Evolutionary conservation across 805 yeast species (phyloP), one percentile per base, ranked within the genome.

Genomic region (Brettanomyces anomalus): DNA sequence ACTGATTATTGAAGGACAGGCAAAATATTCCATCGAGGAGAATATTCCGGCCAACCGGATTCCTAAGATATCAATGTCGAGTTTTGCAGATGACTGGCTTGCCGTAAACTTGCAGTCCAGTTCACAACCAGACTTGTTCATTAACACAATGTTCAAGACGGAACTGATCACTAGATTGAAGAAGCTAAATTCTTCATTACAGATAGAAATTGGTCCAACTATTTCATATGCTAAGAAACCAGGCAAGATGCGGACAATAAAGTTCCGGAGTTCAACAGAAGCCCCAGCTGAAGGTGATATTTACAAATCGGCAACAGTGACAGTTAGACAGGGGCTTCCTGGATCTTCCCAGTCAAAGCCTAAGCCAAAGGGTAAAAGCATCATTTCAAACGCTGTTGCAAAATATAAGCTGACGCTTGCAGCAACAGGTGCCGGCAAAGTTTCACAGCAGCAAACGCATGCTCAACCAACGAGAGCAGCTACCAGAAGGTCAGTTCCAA

Each of bases 161-260:
- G 98, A 93, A 58, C 66, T 93, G 42, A 66, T 85, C 1, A 79
- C 95, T 0, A 84, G 82, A 39, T 63, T 89, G 57, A 82, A 79
- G 56, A 74, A 74, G 47, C 48, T 81, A 40, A 77, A 79, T 52
- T 71, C 72, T 14, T 71, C 74, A 0, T 64, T 87, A 39, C 68
- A 71, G 3, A 72, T 93, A 37, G 72, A 71, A 36, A 73, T 93
- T 48, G 89, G 82, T 2, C 74, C 84, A 3, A 74, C 84, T 0
- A 74, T 93, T 45, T 74, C 76, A 47, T 93, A 93, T 63, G 85
- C 82, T 64, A 93, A 90, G 72, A 93, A 93, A 60, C 87, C 96
- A 1, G 95, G 95, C 3, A 81, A 77, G 60, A 56, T 70, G 20
- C 93, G 88, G 47, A 60, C 73, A 7, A 83, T 93, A 51, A 88